A percentile compares a stretch with the other conserved stretches of the same genome.
These are phyloP conservation scores for Trypanosomatidae sp. DNA, from an alignment of 208 protist genomes.

Conservation along the genomic window DNA sequence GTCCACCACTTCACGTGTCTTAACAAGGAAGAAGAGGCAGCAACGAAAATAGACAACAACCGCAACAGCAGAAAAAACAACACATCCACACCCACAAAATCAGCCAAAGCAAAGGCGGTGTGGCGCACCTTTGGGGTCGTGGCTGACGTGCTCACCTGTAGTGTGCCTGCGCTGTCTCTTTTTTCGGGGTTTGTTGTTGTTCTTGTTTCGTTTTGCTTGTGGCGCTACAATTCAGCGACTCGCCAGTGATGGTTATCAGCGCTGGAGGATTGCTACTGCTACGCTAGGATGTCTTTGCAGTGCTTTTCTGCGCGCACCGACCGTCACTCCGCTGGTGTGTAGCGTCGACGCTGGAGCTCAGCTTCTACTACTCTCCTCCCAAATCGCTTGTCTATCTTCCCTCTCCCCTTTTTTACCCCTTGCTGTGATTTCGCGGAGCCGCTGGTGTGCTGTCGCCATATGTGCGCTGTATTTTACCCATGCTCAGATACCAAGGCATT, in stretches of 20 bases:
- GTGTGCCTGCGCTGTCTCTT: not conserved
- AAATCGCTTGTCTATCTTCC: not conserved
- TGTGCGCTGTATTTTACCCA: not conserved
- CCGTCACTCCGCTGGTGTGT: not conserved
- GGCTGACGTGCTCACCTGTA: not conserved
- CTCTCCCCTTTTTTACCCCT: not conserved
- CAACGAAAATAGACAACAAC: no score
- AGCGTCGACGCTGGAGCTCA: not conserved
- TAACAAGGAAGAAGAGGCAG: constrained; percentile 1
- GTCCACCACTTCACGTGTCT: not conserved
- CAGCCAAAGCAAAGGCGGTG: not conserved
- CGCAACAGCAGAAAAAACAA: not conserved
- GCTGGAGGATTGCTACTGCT: not conserved
- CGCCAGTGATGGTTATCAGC: not conserved
- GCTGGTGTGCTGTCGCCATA: not conserved
- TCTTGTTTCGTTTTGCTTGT: no score
- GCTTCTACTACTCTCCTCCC: not conserved
- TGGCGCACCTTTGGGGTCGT: not conserved
- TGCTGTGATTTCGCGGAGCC: not conserved
- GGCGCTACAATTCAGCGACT: not conserved
- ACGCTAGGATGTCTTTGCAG: not conserved
- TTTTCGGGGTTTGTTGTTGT: no score
- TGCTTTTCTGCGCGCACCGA: not conserved
- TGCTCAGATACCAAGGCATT: not conserved
- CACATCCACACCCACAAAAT: not conserved